Evolutionary conservation across 1,284 basidiomycete genomes (phyloP).

Genomic region (Melampsora larici-populina): DNA sequence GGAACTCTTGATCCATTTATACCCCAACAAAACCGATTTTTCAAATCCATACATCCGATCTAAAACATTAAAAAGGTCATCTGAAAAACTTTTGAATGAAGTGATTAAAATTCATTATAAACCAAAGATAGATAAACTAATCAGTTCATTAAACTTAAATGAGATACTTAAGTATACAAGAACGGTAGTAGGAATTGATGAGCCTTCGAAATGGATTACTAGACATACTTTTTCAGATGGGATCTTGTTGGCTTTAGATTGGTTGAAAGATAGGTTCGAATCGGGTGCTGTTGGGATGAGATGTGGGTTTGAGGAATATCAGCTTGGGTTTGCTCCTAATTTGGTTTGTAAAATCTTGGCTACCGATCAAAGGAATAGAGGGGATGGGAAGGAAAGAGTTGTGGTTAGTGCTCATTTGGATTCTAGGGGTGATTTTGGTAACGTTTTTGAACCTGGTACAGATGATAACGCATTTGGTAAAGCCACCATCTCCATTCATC

Average conservation of each 20-base stretch:
- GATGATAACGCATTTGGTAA: slow-evolving; percentile 69
- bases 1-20: too few relatives aligned
- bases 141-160: background rate
- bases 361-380: too few relatives aligned
- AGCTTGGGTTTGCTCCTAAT: slow-evolving; percentile 72
- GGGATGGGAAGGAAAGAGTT: too few relatives aligned
- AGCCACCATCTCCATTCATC: slow-evolving; percentile 66
- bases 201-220: slow-evolving; percentile 55
- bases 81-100: too few relatives aligned
- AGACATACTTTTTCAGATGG: slow-evolving; percentile 74
- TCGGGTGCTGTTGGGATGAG: slow-evolving; percentile 66
- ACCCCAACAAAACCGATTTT: too few relatives aligned
- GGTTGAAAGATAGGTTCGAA: slow-evolving; percentile 66
- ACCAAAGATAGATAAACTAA: slow-evolving; percentile 1
- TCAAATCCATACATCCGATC: too few relatives aligned
- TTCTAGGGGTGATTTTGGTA: slow-evolving; percentile 78
- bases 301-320: slow-evolving; percentile 67
- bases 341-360: slow-evolving; percentile 70
- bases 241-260: slow-evolving; percentile 66
- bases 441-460: slow-evolving; percentile 66
- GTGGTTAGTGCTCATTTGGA: slow-evolving; percentile 80
- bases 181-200: background rate
- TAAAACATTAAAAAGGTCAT: too few relatives aligned
- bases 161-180: background rate
- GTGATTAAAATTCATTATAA: background rate